A percentile compares a stretch with the other conserved stretches of the same genome.
These are phyloP conservation scores for Aureobasidium sp. DNA, from an alignment of 2,329 filamentous ascomycete genomes.

Conservation along the genomic window DNA sequence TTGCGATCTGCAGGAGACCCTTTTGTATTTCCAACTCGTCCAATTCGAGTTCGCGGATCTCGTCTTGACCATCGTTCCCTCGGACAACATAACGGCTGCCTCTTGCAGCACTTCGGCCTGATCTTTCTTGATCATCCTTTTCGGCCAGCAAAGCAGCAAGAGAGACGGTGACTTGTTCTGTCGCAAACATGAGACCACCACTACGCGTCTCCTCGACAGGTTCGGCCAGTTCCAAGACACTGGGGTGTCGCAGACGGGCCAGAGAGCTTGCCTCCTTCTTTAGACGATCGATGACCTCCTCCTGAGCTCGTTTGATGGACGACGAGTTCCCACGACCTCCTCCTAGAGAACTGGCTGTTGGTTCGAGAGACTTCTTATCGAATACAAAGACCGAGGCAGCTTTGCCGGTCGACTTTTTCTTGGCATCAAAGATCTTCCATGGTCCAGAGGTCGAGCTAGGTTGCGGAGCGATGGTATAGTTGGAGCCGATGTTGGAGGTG, in stretches of 20 bases:
- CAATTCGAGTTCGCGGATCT: conserved; percentile 72
- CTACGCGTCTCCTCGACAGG: conserved; percentile 89
- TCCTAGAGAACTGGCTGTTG: conserved; percentile 51
- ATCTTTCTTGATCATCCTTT: conserved; percentile 77
- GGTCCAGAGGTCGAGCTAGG: conserved; percentile 76
- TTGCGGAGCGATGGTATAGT: conserved; percentile 74
- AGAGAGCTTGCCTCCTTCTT: conserved; percentile 88
- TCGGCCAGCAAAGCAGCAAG: conserved; percentile 72
- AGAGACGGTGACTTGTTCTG: conserved; percentile 85
- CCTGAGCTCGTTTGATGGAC: conserved; percentile 69
- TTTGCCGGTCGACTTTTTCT: conserved; percentile 91
- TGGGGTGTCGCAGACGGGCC: conserved; percentile 81
- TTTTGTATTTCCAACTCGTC: conserved; percentile 98
- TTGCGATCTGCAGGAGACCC: conserved; percentile 83
- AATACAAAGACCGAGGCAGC: conserved; percentile 87
- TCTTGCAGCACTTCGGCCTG: conserved; percentile 59
- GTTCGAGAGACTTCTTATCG: conserved; percentile 77
- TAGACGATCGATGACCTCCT: conserved; percentile 83
- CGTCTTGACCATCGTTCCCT: conserved; percentile 63
- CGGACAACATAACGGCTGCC: conserved; percentile 74
- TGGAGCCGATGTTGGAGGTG: conserved; percentile 82
- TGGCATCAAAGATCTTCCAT: conserved; percentile 97
- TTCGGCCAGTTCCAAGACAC: conserved; percentile 84
- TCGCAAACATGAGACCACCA: conserved; percentile 91
- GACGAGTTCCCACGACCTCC: conserved; percentile 53